phyloP scores from a whole-genome alignment of 768 basidiomycete species.

The Lactarius sanguifluus region DNA sequence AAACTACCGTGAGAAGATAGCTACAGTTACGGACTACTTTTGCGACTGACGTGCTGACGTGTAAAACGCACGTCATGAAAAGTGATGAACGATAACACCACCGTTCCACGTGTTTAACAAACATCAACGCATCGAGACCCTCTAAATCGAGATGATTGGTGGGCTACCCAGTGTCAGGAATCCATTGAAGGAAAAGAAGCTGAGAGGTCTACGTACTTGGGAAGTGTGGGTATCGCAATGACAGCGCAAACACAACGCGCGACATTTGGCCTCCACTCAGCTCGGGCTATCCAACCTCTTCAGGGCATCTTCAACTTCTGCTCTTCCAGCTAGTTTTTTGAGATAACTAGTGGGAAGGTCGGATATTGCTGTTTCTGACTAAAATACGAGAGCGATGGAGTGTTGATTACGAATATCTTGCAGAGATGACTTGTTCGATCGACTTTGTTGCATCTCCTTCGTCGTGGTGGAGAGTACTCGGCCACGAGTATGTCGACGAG shows the following conservation, averaged over 20 bases:
- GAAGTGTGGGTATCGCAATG: constrained; percentile 86
- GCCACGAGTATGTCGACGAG: too few species aligned
- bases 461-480: too few species aligned
- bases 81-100: constrained; percentile 87
- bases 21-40: constrained; percentile 58
- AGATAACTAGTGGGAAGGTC: too few species aligned
- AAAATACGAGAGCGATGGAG: too few species aligned
- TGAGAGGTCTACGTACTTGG: constrained; percentile 49
- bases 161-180: constrained; percentile 49
- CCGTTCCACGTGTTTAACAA: constrained; percentile 63
- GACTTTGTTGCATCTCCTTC: too few species aligned
- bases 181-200: constrained; percentile 13
- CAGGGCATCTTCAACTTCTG: too few species aligned
- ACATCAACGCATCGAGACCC: constrained; percentile 95
- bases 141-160: constrained; percentile 97
- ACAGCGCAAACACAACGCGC: constrained; percentile 89
- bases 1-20: constrained; percentile 3
- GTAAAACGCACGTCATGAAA: constrained; percentile 93
- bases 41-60: constrained; percentile 90
- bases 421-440: too few species aligned
- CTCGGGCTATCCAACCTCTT: too few species aligned
- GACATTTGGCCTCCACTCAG: constrained; percentile 97
- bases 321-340: too few species aligned
- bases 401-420: too few species aligned
- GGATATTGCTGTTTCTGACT: too few species aligned